Evolutionary conservation across 1,139 yeast species (phyloP), one percentile per base, ranked within the genome.

Genomic region (Arxiozyma slooffiae): DNA sequence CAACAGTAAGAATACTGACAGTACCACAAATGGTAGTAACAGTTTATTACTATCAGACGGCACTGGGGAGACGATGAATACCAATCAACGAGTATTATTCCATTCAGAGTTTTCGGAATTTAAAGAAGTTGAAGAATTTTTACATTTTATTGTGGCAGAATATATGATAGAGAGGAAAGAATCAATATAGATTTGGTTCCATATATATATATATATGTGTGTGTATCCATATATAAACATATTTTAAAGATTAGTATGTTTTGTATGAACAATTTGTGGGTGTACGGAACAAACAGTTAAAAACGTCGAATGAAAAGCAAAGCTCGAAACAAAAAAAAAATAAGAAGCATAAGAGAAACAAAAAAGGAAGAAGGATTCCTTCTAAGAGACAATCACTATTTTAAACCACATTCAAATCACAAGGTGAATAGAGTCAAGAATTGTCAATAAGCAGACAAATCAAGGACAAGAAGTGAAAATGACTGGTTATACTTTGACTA

Each of bases 401-500:
- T 9, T 2, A 26, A 6, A 26, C 7, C 9, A 26, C n/a, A 4
- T 30, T n/a, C n/a, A n/a, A n/a, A 11, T 14, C 3, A 14, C 11
- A 26, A 8, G 11, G n/a, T 30, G 36, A 30, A 11, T 4, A 4
- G n/a, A 30, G 14, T 6, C n/a, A 30, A 16, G n/a, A 30, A 6
- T 30, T 30, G 36, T 30, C n/a, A 30, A 30, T 30, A 30, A 30
- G 14, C 36, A 2, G 4, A 2, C n/a, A 30, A n/a, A n/a, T n/a
- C 7, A 21, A 43, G 18, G 14, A 49, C 26, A 39, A 18, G n/a
- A 17, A 41, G 18, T 18, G 7, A 44, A 20, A 20, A 56, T 38
- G 39, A 59, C 60, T 63, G 59, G 58, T 50, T 70, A 69, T 58
- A 85, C 92, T 4, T 72, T 92, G 51, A 78, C 94, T 18, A 82